Base-by-base conservation (phyloP, 352 stramenopile species). In the Globisporangium lucens region DNA sequence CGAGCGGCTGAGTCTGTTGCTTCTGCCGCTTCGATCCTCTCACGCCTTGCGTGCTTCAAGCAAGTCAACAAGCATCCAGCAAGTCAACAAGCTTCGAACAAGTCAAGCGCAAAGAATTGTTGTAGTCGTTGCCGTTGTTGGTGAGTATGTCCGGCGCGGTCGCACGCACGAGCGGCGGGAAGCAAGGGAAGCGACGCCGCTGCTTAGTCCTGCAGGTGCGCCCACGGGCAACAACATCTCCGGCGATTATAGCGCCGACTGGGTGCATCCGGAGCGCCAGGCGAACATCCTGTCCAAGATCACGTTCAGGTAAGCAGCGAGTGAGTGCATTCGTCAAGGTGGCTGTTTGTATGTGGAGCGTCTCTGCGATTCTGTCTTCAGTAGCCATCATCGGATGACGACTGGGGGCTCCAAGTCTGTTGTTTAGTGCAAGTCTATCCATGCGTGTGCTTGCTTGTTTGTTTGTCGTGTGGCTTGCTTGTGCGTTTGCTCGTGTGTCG, bases 231-330 rank as follows among this genome's bases (percentile, higher is more conserved):
- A 5, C 47, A 29, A 13, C n/a, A 8, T 24, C 20, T 3, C 13
- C 17, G 2, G 3, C 5, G 35, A 17, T 13, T 29, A n/a, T 30
- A 22, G 7, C 8, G 52, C 29, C 51, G 24, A 43, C 1, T 61
- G 51, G 49, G 61, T 61, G 10, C 63, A 68, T 15, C 53, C 63
- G 6, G 63, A 41, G 30, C 29, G 36, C 20, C 63, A 36, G 0
- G 56, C 65, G 2, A 69, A 17, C 46, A n/a, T 58, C 9, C n/a
- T 69, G 20, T 69, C 65, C 41, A 60, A 60, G 65, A 38, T 65
- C 27, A 69, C 65, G 9, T 69, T 69, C 56, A 65, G 63, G 63
- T 68, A 24, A n/a, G 52, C 13, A 51, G 17, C 6, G 38, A 47
- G 12, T 47, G 13, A 5, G 0, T 7, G 38, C 30, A 33, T 33